phyloP scores from a whole-genome alignment of 164 flowering plant genomes.

The Chimonanthus praecox region DNA sequence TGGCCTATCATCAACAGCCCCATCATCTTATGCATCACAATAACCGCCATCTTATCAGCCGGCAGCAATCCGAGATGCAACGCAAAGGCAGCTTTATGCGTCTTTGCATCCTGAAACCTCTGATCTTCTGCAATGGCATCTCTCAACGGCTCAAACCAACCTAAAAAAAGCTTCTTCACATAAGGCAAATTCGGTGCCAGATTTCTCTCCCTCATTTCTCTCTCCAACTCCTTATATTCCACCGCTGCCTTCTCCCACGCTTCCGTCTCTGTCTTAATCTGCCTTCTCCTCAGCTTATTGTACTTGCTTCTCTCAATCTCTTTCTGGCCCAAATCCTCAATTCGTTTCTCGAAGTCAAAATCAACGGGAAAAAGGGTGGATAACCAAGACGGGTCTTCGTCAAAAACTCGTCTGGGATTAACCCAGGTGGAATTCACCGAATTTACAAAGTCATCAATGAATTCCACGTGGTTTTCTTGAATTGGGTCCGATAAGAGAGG shows the following conservation, averaged over 20 bases:
- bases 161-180: slow-evolving; percentile 60
- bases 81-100: slow-evolving; percentile 56
- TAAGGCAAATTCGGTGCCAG: slow-evolving; percentile 85
- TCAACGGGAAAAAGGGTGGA: slow-evolving; percentile 30
- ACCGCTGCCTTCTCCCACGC: slow-evolving; percentile 80
- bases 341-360: slow-evolving; percentile 3
- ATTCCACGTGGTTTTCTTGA: slow-evolving; percentile 23
- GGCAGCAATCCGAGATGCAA: slow-evolving; percentile 63
- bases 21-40: slow-evolving; percentile 95
- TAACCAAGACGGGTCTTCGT: slow-evolving; percentile 76
- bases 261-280: slow-evolving; percentile 75
- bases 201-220: slow-evolving; percentile 73
- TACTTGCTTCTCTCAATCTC: slow-evolving; percentile 47
- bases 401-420: slow-evolving; percentile 31
- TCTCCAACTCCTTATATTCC: slow-evolving; percentile 69
- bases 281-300: slow-evolving; percentile 59
- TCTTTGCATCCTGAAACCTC: slow-evolving; percentile 35
- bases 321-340: slow-evolving; percentile 12
- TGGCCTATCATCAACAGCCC: slow-evolving; percentile 57
- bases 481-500: slow-evolving; percentile 33
- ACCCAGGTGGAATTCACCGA: slow-evolving; percentile 15
- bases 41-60: slow-evolving; percentile 87
- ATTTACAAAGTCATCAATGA: slow-evolving; percentile 22
- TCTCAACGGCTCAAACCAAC: slow-evolving; percentile 88
- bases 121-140: slow-evolving; percentile 67